Evolutionary conservation across 495 filamentous ascomycete species (phyloP).

Genomic region (Penicillium coffeae): DNA sequence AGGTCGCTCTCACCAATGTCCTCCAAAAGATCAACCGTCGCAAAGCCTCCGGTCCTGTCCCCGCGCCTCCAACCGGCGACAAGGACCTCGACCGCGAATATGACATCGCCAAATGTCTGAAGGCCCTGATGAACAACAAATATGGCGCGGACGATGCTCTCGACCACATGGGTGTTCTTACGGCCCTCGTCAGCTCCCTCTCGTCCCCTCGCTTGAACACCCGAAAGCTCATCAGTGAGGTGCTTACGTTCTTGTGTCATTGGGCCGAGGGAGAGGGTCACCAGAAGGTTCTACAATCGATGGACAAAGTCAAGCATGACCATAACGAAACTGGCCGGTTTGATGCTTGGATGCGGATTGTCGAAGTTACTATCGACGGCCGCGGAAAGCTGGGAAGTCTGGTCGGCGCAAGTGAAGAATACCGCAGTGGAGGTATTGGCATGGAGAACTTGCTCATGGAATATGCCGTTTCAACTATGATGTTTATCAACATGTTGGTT

Average conservation of each 20-base stretch:
- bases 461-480: conserved; percentile 92
- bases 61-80: conserved; percentile 62
- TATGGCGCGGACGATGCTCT: conserved; percentile 98
- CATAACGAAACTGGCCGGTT: conserved; percentile 94
- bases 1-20: conserved; percentile 92
- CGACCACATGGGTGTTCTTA: conserved; percentile 80
- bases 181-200: conserved; percentile 81
- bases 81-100: conserved; percentile 93
- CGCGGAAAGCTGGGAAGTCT: conserved; percentile 97
- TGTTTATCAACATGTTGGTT: conserved; percentile 94
- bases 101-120: conserved; percentile 95
- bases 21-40: conserved; percentile 87
- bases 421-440: conserved; percentile 93
- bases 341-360: conserved; percentile 97
- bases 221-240: conserved; percentile 91
- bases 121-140: conserved; percentile 98
- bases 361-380: conserved; percentile 95
- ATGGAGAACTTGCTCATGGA: conserved; percentile 99
- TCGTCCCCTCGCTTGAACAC: conserved; percentile 88
- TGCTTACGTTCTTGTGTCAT: conserved; percentile 94
- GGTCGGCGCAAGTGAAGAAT: conserved; percentile 94
- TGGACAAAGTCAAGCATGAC: conserved; percentile 86
- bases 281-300: conserved; percentile 84
- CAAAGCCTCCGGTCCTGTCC: conserved; percentile 69
- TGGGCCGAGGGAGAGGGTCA: conserved; percentile 96